Evolutionary conservation across 768 basidiomycete species (phyloP).

Genomic region (Lactarius evosmus): DNA sequence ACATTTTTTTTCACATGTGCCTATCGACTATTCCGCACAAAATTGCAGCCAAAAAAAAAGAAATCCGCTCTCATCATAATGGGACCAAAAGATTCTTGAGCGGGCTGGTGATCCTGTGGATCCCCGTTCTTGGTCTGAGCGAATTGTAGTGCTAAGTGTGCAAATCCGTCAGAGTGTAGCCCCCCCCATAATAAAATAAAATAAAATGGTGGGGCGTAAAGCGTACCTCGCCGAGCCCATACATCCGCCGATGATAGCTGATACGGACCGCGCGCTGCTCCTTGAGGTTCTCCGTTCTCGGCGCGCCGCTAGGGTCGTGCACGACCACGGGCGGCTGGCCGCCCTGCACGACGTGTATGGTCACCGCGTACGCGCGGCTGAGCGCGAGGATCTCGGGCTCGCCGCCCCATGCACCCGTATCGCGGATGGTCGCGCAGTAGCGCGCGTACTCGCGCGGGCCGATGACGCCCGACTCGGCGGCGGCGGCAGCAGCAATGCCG

Average conservation of each 20-base stretch:
- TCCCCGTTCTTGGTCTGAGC: slow-evolving; percentile 51
- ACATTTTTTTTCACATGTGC: slow-evolving; percentile 2
- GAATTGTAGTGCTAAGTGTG: slow-evolving; percentile 80
- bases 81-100: slow-evolving; percentile 19
- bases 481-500: slow-evolving; percentile 58
- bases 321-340: slow-evolving; percentile 79
- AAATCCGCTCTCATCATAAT: slow-evolving; percentile 13
- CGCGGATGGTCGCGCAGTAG: slow-evolving; percentile 76
- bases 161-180: background rate
- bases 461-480: slow-evolving; percentile 70
- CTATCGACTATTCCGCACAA: slow-evolving; percentile 11
- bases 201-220: too few relatives aligned
- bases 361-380: slow-evolving; percentile 71
- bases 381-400: slow-evolving; percentile 96
- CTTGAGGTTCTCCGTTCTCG: slow-evolving; percentile 36
- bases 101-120: slow-evolving; percentile 23
- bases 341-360: slow-evolving; percentile 89
- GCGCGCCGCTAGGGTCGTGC: slow-evolving; percentile 56
- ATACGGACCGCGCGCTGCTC: slow-evolving; percentile 52
- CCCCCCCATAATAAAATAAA: too few relatives aligned
- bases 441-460: slow-evolving; percentile 54
- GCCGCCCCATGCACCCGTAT: slow-evolving; percentile 94
- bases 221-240: slow-evolving; percentile 92
- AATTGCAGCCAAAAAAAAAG: too few relatives aligned
- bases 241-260: slow-evolving; percentile 92